Evolutionary conservation across 2,329 filamentous ascomycete species (phyloP), one percentile per base, ranked within the genome.

Genomic region (Aureobasidium sp.): DNA sequence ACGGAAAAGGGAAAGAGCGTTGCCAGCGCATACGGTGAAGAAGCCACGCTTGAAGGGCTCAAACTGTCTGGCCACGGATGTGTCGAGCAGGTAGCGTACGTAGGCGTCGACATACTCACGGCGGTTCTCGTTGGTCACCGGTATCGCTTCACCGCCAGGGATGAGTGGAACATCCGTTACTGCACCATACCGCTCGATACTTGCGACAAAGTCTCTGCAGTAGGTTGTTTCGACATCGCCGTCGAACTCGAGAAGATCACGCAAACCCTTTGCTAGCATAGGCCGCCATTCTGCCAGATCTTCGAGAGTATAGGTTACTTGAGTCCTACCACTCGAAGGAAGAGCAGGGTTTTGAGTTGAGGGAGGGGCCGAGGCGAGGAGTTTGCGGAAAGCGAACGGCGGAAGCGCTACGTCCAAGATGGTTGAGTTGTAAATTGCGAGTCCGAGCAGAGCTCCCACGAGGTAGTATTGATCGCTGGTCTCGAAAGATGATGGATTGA

Each of bases 31-130:
- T 31, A 96, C 90, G 0, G 89, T 95, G 72, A 91, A 97, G 74
- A 97, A 97, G 0, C 92, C 92, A 60, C 91, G 85, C 71, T 94
- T 94, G 79, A 97, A 97, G 0, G 92, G 91, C 71, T 96, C 91
- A 66, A 95, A 97, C 70, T 96, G 91, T 44, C 90, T 83, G 42
- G 83, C 78, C 1, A 96, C 88, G 0, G 89, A 83, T 7, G 81
- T 85, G 68, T 96, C 91, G 12, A 97, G 83, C 11, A 93, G 73
- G 71, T 93, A 89, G 42, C 86, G 84, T 11, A 96, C 83, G 70
- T 96, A 96, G 2, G 91, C 78, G 67, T 93, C 88, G 59, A 96
- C 91, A 68, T 93, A 97, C 69, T 96, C 91, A 65, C 85, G 84
- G 31, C 90, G 83, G 68, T 96, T 97, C 17, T 81, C 74, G 68